A percentile compares a stretch with the other conserved stretches of the same genome.
Evolutionary conservation across 345 rosid species (phyloP).

Genomic region (Geranium brycei): DNA sequence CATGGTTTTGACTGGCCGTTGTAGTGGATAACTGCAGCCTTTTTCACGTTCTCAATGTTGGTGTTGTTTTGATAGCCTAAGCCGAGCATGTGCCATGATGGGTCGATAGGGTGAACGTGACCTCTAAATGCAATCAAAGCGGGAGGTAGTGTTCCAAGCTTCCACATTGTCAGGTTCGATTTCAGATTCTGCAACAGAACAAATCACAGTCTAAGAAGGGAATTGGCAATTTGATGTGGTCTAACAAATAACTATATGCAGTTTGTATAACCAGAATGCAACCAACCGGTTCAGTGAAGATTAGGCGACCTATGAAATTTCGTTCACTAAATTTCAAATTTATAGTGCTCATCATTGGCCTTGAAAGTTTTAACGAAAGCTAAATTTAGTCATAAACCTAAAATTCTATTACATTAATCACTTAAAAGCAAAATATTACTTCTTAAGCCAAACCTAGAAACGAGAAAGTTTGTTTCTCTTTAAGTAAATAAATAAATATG

Average conservation of each 20-base stretch:
- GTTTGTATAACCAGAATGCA: background rate
- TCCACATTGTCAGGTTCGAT: constrained; percentile 91
- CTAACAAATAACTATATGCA: background rate
- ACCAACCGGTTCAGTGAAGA: background rate
- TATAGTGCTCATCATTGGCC: too few species aligned
- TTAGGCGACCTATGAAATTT: too few species aligned
- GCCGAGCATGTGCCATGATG: constrained; percentile 95
- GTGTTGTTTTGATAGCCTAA: constrained; percentile 87
- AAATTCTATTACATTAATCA: background rate
- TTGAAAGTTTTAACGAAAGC: background rate
- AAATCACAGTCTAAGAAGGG: constrained; percentile 8
- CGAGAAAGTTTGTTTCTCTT: background rate
- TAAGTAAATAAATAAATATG: background rate
- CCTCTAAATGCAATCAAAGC: constrained; percentile 91
- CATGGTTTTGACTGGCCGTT: constrained; percentile 97
- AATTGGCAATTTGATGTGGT: background rate
- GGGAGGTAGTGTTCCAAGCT: constrained; percentile 97
- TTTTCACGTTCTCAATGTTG: constrained; percentile 42
- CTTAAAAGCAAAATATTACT: too few species aligned
- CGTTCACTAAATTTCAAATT: too few species aligned
- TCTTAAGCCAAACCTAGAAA: background rate
- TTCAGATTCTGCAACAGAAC: constrained; percentile 54
- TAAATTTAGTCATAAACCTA: background rate
- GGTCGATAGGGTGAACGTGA: constrained; percentile 66
- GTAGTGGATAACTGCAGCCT: constrained; percentile 90